Base-by-base conservation (phyloP, 2,329 filamentous ascomycete species). In the Ophiostoma angusticollis region DNA sequence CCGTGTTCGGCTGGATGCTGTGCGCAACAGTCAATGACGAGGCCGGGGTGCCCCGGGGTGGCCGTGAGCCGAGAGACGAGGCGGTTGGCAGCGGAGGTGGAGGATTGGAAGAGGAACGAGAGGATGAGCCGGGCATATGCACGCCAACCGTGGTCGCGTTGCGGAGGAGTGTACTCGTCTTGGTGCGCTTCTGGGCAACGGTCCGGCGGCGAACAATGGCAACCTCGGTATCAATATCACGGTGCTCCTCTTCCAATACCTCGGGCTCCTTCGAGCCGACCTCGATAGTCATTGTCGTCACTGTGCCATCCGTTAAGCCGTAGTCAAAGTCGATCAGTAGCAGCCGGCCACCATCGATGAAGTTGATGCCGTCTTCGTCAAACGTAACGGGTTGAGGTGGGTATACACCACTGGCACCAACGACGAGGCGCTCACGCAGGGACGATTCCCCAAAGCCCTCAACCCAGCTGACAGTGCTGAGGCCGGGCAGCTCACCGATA, bases 151-250 rank as follows among this genome's bases (percentile, higher is more conserved):
- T 63, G 2, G 72, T 69, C 9, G 66, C 59, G 18, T 69, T 58
- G 34, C 68, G 64, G 44, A 72, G 62, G 24, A 75, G 52, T 40
- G 62, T 61, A 35, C 58, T 56, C 42, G 68, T 58, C 32, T 61
- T 55, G 41, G 66, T 68, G 47, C 70, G 65, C 37, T 69, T 70
- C 50, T 78, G 74, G 25, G 79, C 70, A 13, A 82, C 78, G 3
- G 83, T 87, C 47, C 83, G 69, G 46, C 81, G 70, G 48, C 83
- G 72, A 36, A 84, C 80, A 49, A 89, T 75, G 46, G 83, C 84
- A 16, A 91, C 82, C 54, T 87, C 83, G 1, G 78, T 74, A 41
- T 80, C 83, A 41, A 89, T 64, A 49, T 84, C 82, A 17, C 80
- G 74, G 46, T 72, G 70, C 50, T 84, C 80, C 53, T 89, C 84